These are phyloP conservation scores for Penicillium corylophilum DNA, from an alignment of 2,329 filamentous ascomycete genomes.

Conservation along the genomic window DNA sequence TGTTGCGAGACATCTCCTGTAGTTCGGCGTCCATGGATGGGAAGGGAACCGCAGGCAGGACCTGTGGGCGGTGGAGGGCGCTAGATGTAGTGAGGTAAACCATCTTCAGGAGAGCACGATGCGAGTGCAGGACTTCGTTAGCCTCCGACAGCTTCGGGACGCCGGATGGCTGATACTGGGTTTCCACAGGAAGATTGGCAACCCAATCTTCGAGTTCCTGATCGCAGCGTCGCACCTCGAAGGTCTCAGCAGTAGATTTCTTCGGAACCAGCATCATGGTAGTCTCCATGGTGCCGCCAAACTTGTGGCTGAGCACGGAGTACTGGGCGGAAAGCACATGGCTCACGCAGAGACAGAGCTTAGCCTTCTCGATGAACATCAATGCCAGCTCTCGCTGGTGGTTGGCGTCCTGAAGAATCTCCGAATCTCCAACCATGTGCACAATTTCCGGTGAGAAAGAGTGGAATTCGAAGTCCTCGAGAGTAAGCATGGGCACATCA, in stretches of 20 bases:
- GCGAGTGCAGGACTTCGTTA: slow-evolving; percentile 59
- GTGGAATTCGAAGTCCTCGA: slow-evolving; percentile 80
- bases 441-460: slow-evolving; percentile 66
- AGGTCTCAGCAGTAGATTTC: slow-evolving; percentile 77
- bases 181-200: slow-evolving; percentile 67
- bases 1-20: slow-evolving; percentile 77
- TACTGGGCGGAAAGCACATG: slow-evolving; percentile 89
- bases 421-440: slow-evolving; percentile 68
- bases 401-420: slow-evolving; percentile 65
- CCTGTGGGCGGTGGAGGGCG: slow-evolving; percentile 86
- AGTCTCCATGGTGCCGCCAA: slow-evolving; percentile 67
- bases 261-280: slow-evolving; percentile 91
- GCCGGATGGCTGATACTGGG: slow-evolving; percentile 67
- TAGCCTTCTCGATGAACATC: slow-evolving; percentile 90
- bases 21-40: slow-evolving; percentile 62
- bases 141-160: slow-evolving; percentile 52
- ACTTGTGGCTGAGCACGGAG: slow-evolving; percentile 82
- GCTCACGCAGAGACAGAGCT: slow-evolving; percentile 84
- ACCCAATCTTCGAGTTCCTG: slow-evolving; percentile 76
- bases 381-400: slow-evolving; percentile 77
- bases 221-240: slow-evolving; percentile 77
- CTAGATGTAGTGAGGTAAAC: slow-evolving; percentile 90
- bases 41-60: slow-evolving; percentile 70
- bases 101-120: slow-evolving; percentile 87
- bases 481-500: slow-evolving; percentile 83